Percentiles rank a stretch among this genome's conserved stretches.
Evolutionary conservation across 257 asterid species (phyloP).

Genomic region (Echium plantagineum): DNA sequence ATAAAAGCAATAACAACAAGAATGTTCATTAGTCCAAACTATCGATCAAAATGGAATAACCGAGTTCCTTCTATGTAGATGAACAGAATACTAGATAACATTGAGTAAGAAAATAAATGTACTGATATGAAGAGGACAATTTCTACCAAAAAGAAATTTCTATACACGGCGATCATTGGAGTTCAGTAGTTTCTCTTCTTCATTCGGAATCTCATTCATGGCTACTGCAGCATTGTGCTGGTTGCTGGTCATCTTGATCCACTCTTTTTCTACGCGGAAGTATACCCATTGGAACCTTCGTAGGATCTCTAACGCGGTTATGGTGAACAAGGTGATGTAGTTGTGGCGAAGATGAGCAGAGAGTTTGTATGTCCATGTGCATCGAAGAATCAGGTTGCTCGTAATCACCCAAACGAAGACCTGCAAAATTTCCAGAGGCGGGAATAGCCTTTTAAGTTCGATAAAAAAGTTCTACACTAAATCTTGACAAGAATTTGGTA

Average conservation of each 20-base stretch:
- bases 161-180: conserved; percentile 49
- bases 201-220: conserved; percentile 35
- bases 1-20: not conserved
- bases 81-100: not conserved
- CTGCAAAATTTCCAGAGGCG: conserved; percentile 28
- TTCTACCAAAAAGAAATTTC: too few species aligned
- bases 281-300: conserved; percentile 95
- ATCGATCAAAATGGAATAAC: not conserved
- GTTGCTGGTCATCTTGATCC: conserved; percentile 58
- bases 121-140: not conserved
- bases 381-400: conserved; percentile 74
- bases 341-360: conserved; percentile 98
- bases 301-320: conserved; percentile 68
- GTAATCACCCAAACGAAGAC: conserved; percentile 80
- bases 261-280: conserved; percentile 91
- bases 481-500: too few species aligned
- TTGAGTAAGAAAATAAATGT: not conserved
- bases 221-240: conserved; percentile 34
- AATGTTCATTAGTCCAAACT: not conserved
- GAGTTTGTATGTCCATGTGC: conserved; percentile 95
- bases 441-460: not conserved
- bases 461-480: too few species aligned
- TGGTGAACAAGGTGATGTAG: conserved; percentile 57
- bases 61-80: not conserved
- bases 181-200: conserved; percentile 58